phyloP scores from a whole-genome alignment of 2,329 filamentous ascomycete genomes.

The Teratosphaeria zuluensis region DNA sequence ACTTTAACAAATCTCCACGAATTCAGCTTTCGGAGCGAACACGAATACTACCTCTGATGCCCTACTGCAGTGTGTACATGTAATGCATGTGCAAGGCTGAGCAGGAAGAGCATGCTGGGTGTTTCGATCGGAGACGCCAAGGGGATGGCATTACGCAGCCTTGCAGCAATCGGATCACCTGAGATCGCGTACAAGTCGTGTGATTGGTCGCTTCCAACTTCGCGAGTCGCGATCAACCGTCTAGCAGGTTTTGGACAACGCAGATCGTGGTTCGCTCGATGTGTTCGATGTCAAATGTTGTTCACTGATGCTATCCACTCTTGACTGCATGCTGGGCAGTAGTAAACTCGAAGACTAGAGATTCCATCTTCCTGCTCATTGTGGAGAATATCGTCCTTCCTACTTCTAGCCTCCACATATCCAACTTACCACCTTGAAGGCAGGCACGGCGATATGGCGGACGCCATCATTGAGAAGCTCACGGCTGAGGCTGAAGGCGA shows the following conservation, averaged over 20 bases:
- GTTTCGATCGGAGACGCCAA: no score
- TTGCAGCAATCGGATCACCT: background rate
- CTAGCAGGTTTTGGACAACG: background rate
- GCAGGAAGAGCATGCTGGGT: no score
- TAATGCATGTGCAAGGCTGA: no score
- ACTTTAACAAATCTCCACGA: no score
- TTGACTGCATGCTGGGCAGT: background rate
- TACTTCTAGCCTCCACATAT: background rate
- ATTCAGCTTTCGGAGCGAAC: no score
- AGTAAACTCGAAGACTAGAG: background rate
- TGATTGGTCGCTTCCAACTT: background rate
- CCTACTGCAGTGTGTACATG: no score
- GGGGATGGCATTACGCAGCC: background rate
- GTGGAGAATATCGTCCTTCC: background rate
- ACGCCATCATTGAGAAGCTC: slow-evolving; percentile 30
- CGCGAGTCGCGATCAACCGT: background rate
- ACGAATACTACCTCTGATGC: no score
- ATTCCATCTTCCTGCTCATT: background rate
- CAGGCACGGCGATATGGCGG: slow-evolving; percentile 3
- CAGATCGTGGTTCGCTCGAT: background rate
- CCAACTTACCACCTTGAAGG: background rate
- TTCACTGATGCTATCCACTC: background rate
- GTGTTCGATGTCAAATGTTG: background rate
- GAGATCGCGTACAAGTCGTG: background rate
- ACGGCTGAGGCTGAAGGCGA: slow-evolving; percentile 34